Evolutionary conservation across 495 filamentous ascomycete species (phyloP).

Genomic region (Evansstolkia leycettana): DNA sequence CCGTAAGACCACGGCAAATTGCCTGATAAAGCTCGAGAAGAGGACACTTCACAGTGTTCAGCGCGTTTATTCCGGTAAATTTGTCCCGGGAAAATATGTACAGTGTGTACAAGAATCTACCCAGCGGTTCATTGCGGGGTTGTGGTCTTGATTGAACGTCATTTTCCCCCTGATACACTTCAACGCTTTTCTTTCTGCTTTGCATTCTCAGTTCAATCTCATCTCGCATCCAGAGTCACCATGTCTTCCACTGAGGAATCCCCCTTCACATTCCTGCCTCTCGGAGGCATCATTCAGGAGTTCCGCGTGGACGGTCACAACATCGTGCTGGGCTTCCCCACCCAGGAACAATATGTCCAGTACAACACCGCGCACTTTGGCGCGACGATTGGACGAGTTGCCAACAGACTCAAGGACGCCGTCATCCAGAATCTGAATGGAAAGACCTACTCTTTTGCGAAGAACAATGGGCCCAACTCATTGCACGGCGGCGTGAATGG

Average conservation of each 20-base stretch:
- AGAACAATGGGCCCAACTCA: slow-evolving; percentile 68
- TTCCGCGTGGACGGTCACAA: slow-evolving; percentile 65
- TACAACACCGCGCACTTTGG: slow-evolving; percentile 75
- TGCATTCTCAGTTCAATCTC: no score
- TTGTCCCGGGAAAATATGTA: no score
- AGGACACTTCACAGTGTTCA: no score
- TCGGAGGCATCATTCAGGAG: slow-evolving; percentile 81
- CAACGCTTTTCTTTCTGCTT: no score
- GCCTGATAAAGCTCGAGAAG: no score
- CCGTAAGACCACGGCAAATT: no score
- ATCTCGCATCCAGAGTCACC: slow-evolving; percentile 3
- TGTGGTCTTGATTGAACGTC: no score
- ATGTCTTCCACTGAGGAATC: slow-evolving; percentile 7
- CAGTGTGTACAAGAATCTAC: no score
- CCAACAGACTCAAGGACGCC: slow-evolving; percentile 72
- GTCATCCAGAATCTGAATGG: slow-evolving; percentile 63
- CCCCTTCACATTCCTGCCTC: slow-evolving; percentile 48
- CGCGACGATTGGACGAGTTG: slow-evolving; percentile 84
- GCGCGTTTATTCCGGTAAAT: no score
- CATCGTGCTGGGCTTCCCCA: slow-evolving; percentile 78
- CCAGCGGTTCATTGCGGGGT: no score
- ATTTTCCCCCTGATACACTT: no score
- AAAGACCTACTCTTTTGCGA: slow-evolving; percentile 49
- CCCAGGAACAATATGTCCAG: slow-evolving; percentile 54
- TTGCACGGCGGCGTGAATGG: slow-evolving; percentile 72